Evolutionary conservation across 768 basidiomycete genomes (phyloP).

Genomic region (Boletus rufocinnamomeus): DNA sequence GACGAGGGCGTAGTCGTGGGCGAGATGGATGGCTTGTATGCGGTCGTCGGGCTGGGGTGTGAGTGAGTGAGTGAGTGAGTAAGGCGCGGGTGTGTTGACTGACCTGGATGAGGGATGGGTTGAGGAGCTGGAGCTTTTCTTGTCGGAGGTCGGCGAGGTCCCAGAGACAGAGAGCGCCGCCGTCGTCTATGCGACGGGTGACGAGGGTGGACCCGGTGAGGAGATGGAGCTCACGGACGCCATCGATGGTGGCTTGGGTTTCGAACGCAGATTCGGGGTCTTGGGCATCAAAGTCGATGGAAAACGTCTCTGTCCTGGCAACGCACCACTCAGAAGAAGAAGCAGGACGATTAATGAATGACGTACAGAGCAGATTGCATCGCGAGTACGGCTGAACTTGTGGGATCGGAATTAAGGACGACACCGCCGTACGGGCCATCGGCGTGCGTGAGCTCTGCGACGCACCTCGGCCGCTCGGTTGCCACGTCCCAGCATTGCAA

Average conservation of each 20-base stretch:
- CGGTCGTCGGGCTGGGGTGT: conserved; percentile 37
- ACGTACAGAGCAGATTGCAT: conserved; percentile 46
- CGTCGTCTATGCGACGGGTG: conserved; percentile 34
- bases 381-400: conserved; percentile 40
- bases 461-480: conserved; percentile 35
- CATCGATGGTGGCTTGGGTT: conserved; percentile 34
- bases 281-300: conserved; percentile 39
- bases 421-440: conserved; percentile 44
- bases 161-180: conserved; percentile 39
- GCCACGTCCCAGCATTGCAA: conserved; percentile 62
- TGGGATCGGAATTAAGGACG: conserved; percentile 45
- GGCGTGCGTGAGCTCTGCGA: conserved; percentile 41
- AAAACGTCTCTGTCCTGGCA: conserved; percentile 44
- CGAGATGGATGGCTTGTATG: conserved; percentile 44
- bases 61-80: background rate
- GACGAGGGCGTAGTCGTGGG: conserved; percentile 46
- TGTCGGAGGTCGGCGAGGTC: conserved; percentile 34
- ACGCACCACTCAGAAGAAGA: background rate
- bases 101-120: conserved; percentile 37
- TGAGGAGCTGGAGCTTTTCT: conserved; percentile 39
- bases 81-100: background rate
- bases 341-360: background rate
- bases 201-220: conserved; percentile 42
- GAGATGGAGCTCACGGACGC: conserved; percentile 35
- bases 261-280: conserved; percentile 42